Conservation (phyloP, 495 filamentous ascomycete genomes). For the Penicillium diatomitis region DNA sequence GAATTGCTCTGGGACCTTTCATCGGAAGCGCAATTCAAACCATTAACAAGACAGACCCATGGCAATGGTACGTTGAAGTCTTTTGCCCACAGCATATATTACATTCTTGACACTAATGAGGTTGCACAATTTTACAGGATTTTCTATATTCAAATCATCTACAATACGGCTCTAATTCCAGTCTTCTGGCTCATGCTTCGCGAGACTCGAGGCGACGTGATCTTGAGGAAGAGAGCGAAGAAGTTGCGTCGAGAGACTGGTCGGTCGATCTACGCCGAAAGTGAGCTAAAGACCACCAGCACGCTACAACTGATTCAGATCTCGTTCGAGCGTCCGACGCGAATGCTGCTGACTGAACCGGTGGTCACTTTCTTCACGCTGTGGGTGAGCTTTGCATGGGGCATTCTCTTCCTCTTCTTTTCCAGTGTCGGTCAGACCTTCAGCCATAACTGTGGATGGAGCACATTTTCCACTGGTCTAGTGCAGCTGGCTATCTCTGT, state of each 20-base stretch:
- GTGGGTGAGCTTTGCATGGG: conserved; percentile 44
- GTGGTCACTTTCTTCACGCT: conserved; percentile 46
- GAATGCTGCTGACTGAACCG: conserved; percentile 43
- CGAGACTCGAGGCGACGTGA: conserved; percentile 36
- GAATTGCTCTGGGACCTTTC: conserved; percentile 42
- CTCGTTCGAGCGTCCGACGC: conserved; percentile 36
- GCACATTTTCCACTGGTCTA: conserved; percentile 21
- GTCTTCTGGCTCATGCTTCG: conserved; percentile 33
- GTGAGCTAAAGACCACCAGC: conserved; percentile 21
- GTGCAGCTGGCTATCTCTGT: conserved; percentile 36
- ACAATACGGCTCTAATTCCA: conserved; percentile 34
- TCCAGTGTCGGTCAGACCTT: conserved; percentile 32
- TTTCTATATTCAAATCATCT: conserved; percentile 45
- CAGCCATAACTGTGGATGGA: conserved; percentile 28
- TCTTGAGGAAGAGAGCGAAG: conserved; percentile 53
- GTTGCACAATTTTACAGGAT: conserved; percentile 22
- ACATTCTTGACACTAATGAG: neutral
- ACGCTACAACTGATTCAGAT: conserved; percentile 17
- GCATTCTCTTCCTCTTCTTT: conserved; percentile 43
- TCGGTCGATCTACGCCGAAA: conserved; percentile 25
- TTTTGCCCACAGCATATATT: neutral
- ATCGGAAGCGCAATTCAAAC: conserved; percentile 32
- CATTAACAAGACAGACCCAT: conserved; percentile 27
- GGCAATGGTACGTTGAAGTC: conserved; percentile 30
- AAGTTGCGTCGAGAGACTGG: conserved; percentile 56